phyloP scores from a whole-genome alignment of 2,329 filamentous ascomycete species.

The Aspergillus brasiliensis region DNA sequence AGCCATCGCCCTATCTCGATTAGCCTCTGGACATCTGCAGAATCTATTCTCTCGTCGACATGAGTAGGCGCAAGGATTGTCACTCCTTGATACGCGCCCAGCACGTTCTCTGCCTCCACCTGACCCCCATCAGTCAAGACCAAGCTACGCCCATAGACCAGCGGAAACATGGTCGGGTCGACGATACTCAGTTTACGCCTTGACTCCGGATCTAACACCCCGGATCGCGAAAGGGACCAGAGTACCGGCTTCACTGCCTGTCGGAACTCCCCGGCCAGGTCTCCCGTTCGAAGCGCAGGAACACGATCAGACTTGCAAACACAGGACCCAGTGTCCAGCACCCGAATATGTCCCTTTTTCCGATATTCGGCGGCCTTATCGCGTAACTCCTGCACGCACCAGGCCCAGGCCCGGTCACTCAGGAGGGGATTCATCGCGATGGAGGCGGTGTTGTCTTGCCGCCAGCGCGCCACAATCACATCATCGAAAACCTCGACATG shows the following conservation, averaged over 20 bases:
- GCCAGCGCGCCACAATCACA: background rate
- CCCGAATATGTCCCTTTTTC: background rate
- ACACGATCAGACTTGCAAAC: background rate
- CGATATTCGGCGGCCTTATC: background rate
- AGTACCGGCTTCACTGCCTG: background rate
- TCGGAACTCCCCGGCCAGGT: background rate
- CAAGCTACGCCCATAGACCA: background rate
- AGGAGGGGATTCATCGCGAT: background rate
- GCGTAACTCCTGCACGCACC: background rate
- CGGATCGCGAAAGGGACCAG: too few relatives aligned
- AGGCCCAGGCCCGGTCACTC: background rate
- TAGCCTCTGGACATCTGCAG: background rate
- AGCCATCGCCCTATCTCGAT: background rate
- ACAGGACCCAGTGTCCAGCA: conserved; percentile 2
- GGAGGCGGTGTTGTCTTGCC: background rate
- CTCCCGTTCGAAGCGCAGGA: background rate
- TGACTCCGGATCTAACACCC: background rate
- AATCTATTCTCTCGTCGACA: background rate
- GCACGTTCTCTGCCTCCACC: background rate
- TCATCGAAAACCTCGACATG: conserved; percentile 1
- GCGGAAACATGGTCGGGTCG: background rate
- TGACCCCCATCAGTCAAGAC: background rate
- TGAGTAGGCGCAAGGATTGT: background rate
- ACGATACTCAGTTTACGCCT: background rate
- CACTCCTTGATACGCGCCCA: background rate